phyloP scores from a whole-genome alignment of 108 stramenopile species.

The Asterionellopsis glacialis region DNA sequence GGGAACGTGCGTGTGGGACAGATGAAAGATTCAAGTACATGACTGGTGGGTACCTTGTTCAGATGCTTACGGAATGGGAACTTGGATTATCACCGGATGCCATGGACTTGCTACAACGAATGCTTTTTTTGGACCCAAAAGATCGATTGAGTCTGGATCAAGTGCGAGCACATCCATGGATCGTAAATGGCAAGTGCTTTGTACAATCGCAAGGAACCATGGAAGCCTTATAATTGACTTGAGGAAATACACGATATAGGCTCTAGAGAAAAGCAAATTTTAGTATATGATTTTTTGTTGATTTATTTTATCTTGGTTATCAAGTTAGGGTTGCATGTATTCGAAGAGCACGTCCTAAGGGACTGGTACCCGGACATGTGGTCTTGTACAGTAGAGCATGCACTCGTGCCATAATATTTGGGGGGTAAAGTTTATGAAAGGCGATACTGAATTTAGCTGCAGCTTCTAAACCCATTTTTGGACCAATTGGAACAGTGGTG shows the following conservation, averaged over 20 bases:
- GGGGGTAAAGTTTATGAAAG: slow-evolving; percentile 25
- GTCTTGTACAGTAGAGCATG: slow-evolving; percentile 26
- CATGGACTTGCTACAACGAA: slow-evolving; percentile 81
- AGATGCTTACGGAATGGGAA: slow-evolving; percentile 81
- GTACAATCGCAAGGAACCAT: too few relatives aligned
- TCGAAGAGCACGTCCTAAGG: slow-evolving; percentile 9
- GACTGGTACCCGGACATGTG: slow-evolving; percentile 18
- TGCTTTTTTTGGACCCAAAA: slow-evolving; percentile 79
- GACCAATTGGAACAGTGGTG: slow-evolving; percentile 12
- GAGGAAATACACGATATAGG: too few relatives aligned
- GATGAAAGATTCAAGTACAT: slow-evolving; percentile 80
- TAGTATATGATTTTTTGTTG: too few relatives aligned
- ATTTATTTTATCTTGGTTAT: too few relatives aligned
- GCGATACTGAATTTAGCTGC: slow-evolving; percentile 25
- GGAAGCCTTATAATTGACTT: too few relatives aligned
- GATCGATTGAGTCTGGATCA: slow-evolving; percentile 81
- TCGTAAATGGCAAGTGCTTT: slow-evolving; percentile 13
- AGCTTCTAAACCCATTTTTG: slow-evolving; percentile 22
- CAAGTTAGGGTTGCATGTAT: neutral
- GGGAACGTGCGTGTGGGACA: slow-evolving; percentile 59
- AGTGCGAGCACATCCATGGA: slow-evolving; percentile 82
- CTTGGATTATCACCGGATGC: slow-evolving; percentile 64
- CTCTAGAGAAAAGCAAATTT: too few relatives aligned
- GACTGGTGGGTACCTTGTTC: slow-evolving; percentile 73
- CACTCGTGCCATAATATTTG: slow-evolving; percentile 22